A percentile compares a stretch with the other conserved stretches of the same genome.
Evolutionary conservation across 139 green algal genomes (phyloP).

Genomic region (Monoraphidium neglectum): DNA sequence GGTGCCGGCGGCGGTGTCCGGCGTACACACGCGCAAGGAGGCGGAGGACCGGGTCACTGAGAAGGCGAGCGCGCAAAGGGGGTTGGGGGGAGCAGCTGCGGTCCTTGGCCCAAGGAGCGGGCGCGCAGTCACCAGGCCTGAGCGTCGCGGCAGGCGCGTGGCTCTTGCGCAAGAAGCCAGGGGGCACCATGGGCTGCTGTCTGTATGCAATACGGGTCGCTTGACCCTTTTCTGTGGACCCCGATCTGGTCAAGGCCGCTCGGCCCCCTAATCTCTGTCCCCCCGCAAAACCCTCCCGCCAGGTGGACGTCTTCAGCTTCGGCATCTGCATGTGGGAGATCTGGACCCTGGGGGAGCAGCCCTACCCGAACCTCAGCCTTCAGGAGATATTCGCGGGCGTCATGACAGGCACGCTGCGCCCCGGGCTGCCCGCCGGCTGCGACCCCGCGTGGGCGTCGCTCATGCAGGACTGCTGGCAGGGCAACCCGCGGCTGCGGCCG

Average conservation of each 20-base stretch:
- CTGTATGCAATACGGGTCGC: no score
- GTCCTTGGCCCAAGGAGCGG: no score
- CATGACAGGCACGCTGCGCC: constrained; percentile 54
- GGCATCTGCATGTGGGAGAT: constrained; percentile 70
- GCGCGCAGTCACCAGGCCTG: no score
- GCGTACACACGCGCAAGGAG: constrained; percentile 13
- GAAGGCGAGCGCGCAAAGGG: constrained; percentile 2
- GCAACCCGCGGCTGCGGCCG: constrained; percentile 38
- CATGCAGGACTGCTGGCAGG: constrained; percentile 69
- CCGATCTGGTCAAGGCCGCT: no score
- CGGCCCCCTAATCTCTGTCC: no score
- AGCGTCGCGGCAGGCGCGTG: no score
- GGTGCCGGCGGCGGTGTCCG: constrained; percentile 17
- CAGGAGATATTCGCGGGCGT: constrained; percentile 58
- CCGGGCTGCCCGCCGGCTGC: constrained; percentile 47
- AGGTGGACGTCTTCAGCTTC: constrained; percentile 67
- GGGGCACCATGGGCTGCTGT: no score
- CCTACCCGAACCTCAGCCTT: constrained; percentile 46
- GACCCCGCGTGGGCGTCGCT: constrained; percentile 54
- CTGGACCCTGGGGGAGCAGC: constrained; percentile 61
- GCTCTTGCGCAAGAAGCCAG: no score
- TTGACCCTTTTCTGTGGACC: no score
- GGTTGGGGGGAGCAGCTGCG: neutral
- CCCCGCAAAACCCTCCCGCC: neutral
- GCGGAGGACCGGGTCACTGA: constrained; percentile 27